Evolutionary conservation across 2,329 filamentous ascomycete genomes (phyloP).

Genomic region (Colletotrichum spinosum): DNA sequence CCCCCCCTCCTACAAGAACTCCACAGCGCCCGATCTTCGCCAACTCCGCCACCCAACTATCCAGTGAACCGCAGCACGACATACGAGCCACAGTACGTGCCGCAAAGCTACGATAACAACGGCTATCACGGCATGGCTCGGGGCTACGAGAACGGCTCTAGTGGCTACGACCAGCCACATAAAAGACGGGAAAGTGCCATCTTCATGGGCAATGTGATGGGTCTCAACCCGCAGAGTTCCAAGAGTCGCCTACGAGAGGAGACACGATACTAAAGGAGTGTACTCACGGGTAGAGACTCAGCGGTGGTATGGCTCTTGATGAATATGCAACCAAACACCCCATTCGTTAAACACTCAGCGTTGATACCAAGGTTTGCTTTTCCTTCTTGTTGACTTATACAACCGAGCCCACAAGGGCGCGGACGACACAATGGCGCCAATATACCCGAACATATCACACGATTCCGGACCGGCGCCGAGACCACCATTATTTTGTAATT

Average conservation of each 20-base stretch:
- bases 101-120: constrained; percentile 42
- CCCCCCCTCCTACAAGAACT: constrained; percentile 57
- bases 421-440: constrained; percentile 32
- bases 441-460: constrained; percentile 36
- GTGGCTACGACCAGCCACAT: constrained; percentile 53
- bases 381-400: constrained; percentile 29
- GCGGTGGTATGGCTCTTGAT: background rate
- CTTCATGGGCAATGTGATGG: constrained; percentile 63
- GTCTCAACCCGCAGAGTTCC: constrained; percentile 61
- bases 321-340: constrained; percentile 45
- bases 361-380: constrained; percentile 36
- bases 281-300: no score
- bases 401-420: constrained; percentile 8
- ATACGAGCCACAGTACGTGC: constrained; percentile 59
- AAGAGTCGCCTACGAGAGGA: constrained; percentile 68
- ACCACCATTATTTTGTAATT: constrained; percentile 34
- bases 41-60: constrained; percentile 57
- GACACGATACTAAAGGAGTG: constrained; percentile 54
- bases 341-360: constrained; percentile 44
- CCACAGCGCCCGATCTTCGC: constrained; percentile 49
- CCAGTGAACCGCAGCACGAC: constrained; percentile 44
- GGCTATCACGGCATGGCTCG: constrained; percentile 35
- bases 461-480: constrained; percentile 40
- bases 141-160: constrained; percentile 50
- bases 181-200: constrained; percentile 72